phyloP scores from a whole-genome alignment of 148 eudicot species.

The Rhododendron henanense region DNA sequence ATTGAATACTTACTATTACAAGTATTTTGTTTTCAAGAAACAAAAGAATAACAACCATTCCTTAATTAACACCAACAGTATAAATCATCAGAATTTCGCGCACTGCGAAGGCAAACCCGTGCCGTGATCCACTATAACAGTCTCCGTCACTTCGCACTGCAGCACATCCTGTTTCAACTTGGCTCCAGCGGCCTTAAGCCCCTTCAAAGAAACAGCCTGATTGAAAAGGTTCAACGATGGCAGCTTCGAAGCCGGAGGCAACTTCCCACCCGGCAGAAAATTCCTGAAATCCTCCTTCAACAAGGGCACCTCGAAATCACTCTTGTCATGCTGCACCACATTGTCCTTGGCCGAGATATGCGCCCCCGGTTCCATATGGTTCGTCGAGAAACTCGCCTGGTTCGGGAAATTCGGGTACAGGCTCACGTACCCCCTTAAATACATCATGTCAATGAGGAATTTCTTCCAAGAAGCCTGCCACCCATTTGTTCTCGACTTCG shows the following conservation, averaged over 20 bases:
- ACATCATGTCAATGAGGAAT: slow-evolving; percentile 96
- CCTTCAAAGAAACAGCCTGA: slow-evolving; percentile 79
- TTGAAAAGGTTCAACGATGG: slow-evolving; percentile 85
- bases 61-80: neutral
- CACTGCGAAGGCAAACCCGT: slow-evolving; percentile 80
- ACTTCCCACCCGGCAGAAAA: slow-evolving; percentile 68
- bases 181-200: slow-evolving; percentile 86
- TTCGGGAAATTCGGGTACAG: slow-evolving; percentile 85
- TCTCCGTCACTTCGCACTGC: slow-evolving; percentile 47
- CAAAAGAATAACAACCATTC: neutral
- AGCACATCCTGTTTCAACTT: slow-evolving; percentile 81
- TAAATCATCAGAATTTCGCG: slow-evolving; percentile 50
- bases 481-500: slow-evolving; percentile 86
- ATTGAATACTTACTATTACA: neutral
- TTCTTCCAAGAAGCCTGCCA: slow-evolving; percentile 99
- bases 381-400: slow-evolving; percentile 89
- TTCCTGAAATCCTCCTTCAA: slow-evolving; percentile 57
- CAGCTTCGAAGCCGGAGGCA: slow-evolving; percentile 77
- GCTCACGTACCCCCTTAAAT: slow-evolving; percentile 79
- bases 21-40: neutral
- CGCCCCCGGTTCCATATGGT: slow-evolving; percentile 97
- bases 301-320: slow-evolving; percentile 88
- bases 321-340: slow-evolving; percentile 62
- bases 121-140: slow-evolving; percentile 54
- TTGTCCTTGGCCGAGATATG: slow-evolving; percentile 89